A percentile compares a stretch with the other conserved stretches of the same genome.
Conservation (phyloP, 2,329 filamentous ascomycete species). For the Alternaria sp. region DNA sequence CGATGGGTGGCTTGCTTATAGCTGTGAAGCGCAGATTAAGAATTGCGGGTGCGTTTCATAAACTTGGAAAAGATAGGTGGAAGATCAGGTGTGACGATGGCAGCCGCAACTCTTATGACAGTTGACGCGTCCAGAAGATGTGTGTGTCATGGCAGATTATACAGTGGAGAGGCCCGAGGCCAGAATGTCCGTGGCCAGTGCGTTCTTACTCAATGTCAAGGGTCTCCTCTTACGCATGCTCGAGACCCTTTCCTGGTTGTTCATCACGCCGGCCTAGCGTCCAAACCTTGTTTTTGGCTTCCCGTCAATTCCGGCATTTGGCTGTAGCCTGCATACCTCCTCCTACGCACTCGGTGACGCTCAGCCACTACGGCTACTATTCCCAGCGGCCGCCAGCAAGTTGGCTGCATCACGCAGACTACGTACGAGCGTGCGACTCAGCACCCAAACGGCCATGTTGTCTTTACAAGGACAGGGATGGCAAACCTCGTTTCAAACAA, state of each 20-base stretch:
- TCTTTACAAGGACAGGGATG: constrained; percentile 8
- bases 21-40: constrained; percentile 2
- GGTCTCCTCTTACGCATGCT: constrained; percentile 8
- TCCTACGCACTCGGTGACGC: background rate
- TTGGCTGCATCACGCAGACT: background rate
- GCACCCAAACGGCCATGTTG: constrained; percentile 3
- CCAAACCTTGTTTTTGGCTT: constrained; percentile 12
- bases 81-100: constrained; percentile 6
- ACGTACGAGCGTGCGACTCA: background rate
- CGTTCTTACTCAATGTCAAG: constrained; percentile 12
- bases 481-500: constrained; percentile 13
- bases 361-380: background rate
- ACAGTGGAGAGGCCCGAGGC: constrained; percentile 15
- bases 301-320: constrained; percentile 9
- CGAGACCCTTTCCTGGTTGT: constrained; percentile 17
- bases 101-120: constrained; percentile 13
- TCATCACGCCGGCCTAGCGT: constrained; percentile 7
- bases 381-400: background rate
- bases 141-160: constrained; percentile 20
- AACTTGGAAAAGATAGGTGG: background rate
- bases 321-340: constrained; percentile 6
- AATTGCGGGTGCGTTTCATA: background rate
- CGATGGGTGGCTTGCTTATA: constrained; percentile 10
- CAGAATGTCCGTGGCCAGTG: constrained; percentile 14
- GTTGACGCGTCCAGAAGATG: constrained; percentile 17